Evolutionary conservation across 306 rosid genomes (phyloP), one percentile per base, ranked within the genome.

Genomic region (Malus sieversii): DNA sequence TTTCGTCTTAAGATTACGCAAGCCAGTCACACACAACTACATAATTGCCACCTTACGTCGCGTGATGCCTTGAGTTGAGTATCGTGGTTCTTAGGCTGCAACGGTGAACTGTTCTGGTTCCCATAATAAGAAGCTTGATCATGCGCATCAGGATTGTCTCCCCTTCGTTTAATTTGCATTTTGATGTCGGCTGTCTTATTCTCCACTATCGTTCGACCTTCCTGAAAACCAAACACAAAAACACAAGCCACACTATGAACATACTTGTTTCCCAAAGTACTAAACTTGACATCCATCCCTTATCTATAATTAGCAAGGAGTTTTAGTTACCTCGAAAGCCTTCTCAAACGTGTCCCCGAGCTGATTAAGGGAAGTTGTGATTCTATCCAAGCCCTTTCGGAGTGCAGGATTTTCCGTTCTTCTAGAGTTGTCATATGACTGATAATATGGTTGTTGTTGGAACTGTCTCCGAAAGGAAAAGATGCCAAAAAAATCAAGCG

Each of bases 11-110:
- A 10, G 30, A 55, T 68, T 55, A 74, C 83, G 73, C 60, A 71
- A 77, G 75, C 72, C 68, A 84, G 75, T 67, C 46, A 78, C 85
- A 88, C 91, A 83, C 81, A 79, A 86, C 76, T 81, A 85, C 87
- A 89, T 79, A 83, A 88, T 86, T 90, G 96, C 78, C 96, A 96
- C 98, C 99, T 96, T 96, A 96, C 99, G 92, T 96, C 99, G 86
- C 98, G 98, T 67, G 99, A 90, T 86, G 98, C 93, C 91, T 92
- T 96, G 90, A 96, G 91, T 84, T 96, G 95, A 61, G 92, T 89
- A 74, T 96, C 97, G 30, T 62, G 90, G 79, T 57, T 51, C 64
- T 27, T 60, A 27, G 87, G 63, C 77, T 82, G 88, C 79, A 77
- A 84, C 84, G 85, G 79, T 75, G 84, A 72, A 33, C 44, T 77